Evolutionary conservation across 768 basidiomycete genomes (phyloP).

Genomic region (Stropharia rugosoannulata): DNA sequence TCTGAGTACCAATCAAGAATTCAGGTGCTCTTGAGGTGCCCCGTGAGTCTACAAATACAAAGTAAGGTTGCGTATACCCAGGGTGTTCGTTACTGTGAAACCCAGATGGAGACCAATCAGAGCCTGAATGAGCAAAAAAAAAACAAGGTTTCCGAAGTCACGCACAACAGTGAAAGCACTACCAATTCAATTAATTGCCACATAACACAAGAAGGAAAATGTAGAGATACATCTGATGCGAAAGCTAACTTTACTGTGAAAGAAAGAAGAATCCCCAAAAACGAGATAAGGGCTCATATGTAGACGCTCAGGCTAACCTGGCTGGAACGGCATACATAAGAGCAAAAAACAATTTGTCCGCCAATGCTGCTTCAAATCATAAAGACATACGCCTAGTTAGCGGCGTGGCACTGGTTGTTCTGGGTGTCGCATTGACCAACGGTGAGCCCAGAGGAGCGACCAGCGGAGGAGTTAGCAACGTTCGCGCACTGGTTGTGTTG

Average conservation of each 20-base stretch:
- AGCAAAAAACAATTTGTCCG: constrained; percentile 9
- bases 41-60: no score
- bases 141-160: no score
- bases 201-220: constrained; percentile 13
- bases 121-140: no score
- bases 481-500: constrained; percentile 58
- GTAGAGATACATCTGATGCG: constrained; percentile 16
- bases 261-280: background rate
- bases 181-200: constrained; percentile 19
- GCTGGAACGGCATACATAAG: constrained; percentile 10
- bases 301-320: constrained; percentile 12
- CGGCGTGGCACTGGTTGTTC: constrained; percentile 29
- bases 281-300: background rate
- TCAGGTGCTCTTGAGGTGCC: no score
- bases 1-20: no score
- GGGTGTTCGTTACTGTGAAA: no score
- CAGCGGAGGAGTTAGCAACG: constrained; percentile 43
- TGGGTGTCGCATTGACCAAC: constrained; percentile 40
- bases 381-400: constrained; percentile 11
- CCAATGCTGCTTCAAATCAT: background rate
- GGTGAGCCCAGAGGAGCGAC: constrained; percentile 32
- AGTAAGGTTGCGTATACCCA: no score
- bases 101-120: no score
- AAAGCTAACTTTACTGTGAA: constrained; percentile 10
- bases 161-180: constrained; percentile 14